Conservation (phyloP, 495 filamentous ascomycete species). For the Cercophora newfieldiana region DNA sequence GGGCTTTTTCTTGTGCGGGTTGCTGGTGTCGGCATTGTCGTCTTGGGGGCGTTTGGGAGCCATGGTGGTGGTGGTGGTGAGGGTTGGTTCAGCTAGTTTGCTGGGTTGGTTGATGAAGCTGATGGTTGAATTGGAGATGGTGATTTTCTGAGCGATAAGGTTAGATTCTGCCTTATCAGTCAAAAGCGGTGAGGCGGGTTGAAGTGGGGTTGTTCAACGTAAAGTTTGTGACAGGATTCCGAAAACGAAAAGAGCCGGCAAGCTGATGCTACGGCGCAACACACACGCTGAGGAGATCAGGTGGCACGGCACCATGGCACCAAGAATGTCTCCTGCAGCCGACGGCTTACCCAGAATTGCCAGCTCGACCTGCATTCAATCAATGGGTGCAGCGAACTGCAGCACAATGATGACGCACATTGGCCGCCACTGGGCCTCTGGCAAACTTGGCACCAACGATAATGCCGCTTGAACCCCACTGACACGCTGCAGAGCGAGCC, state of each 20-base stretch:
- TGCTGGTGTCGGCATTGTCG: conserved; percentile 38
- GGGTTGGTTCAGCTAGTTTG: too few species aligned
- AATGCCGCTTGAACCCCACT: conserved; percentile 2
- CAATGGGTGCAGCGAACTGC: conserved; percentile 1
- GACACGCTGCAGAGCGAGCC: neutral
- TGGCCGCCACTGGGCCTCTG: neutral
- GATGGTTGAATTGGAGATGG: neutral
- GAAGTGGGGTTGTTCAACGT: neutral
- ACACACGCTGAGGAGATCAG: conserved; percentile 8
- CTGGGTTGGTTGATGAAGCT: neutral
- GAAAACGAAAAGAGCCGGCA: conserved; percentile 1
- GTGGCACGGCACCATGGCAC: conserved; percentile 16
- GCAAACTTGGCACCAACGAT: conserved; percentile 14
- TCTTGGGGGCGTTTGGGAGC: conserved; percentile 62
- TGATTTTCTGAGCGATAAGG: conserved; percentile 11
- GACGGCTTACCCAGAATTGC: conserved; percentile 5
- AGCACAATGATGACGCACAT: conserved; percentile 11
- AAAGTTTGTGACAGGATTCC: neutral
- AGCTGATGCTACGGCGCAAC: neutral
- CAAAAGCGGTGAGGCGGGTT: conserved; percentile 10
- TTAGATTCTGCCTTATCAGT: conserved; percentile 13
- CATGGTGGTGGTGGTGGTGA: conserved; percentile 46
- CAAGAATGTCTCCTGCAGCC: neutral
- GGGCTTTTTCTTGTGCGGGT: conserved; percentile 47
- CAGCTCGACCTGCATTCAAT: conserved; percentile 5